Conservation (phyloP, 805 yeast species). For the Wickerhamomyces queroliae region DNA sequence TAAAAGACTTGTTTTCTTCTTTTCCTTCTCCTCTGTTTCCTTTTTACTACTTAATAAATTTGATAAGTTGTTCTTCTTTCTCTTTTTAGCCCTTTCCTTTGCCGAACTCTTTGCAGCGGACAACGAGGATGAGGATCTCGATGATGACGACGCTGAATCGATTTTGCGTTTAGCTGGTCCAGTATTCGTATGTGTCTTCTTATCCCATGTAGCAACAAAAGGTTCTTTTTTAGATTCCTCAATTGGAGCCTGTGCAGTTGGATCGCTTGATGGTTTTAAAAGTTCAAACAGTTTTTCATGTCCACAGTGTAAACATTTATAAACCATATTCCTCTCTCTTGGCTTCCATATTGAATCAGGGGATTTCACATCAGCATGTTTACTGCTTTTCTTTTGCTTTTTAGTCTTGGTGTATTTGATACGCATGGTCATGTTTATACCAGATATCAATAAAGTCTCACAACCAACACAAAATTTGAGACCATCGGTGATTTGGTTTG, state of each 20-base stretch:
- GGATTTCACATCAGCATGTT: neutral
- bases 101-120: conserved; percentile 19
- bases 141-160: too few relatives aligned
- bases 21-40: conserved; percentile 27
- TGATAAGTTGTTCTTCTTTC: conserved; percentile 38
- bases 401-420: conserved; percentile 8
- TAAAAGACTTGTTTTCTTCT: conserved; percentile 28
- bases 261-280: conserved; percentile 6
- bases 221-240: conserved; percentile 1
- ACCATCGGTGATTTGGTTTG: conserved; percentile 15
- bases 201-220: conserved; percentile 23
- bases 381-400: conserved; percentile 3
- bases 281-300: conserved; percentile 12
- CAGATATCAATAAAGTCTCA: conserved; percentile 25
- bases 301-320: conserved; percentile 25
- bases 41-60: conserved; percentile 37
- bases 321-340: conserved; percentile 16
- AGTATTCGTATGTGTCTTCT: neutral
- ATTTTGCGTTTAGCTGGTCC: neutral
- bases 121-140: too few relatives aligned
- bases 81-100: conserved; percentile 39
- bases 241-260: neutral
- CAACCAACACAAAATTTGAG: conserved; percentile 25
- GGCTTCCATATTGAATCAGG: conserved; percentile 6
- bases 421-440: conserved; percentile 21